These are phyloP conservation scores for Solanum appendiculatum DNA, from an alignment of 257 asterid genomes.

Conservation along the genomic window DNA sequence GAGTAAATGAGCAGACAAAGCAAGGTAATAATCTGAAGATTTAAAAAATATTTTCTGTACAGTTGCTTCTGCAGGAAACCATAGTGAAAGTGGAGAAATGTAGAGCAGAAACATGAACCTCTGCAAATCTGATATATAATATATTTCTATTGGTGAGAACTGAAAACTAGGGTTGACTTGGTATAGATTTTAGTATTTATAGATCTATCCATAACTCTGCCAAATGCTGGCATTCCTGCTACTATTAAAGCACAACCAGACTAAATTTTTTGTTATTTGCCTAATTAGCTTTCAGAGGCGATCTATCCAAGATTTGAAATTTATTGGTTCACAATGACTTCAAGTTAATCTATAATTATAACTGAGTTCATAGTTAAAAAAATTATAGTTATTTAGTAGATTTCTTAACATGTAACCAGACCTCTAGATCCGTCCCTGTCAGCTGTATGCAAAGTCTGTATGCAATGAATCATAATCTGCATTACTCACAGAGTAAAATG, in stretches of 20 bases:
- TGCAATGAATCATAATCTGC: background rate
- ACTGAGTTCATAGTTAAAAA: background rate
- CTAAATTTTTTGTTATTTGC: background rate
- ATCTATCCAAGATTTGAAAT: background rate
- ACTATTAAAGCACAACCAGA: background rate
- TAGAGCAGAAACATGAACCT: background rate
- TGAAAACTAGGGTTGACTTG: background rate
- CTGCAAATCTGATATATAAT: background rate
- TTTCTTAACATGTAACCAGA: background rate
- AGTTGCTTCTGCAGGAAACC: background rate
- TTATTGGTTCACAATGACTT: background rate
- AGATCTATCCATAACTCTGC: background rate
- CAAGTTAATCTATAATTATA: background rate
- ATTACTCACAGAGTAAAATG: conserved; percentile 73
- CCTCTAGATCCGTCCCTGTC: background rate
- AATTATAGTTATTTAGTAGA: background rate
- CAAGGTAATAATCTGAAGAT: background rate
- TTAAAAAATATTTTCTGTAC: background rate
- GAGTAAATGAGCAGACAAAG: background rate
- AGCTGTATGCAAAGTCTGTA: background rate
- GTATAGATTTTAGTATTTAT: background rate
- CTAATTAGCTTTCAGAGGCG: background rate
- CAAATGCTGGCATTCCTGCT: background rate
- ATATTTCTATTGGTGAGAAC: background rate
- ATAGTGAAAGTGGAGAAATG: background rate